Base-by-base conservation (phyloP, 176 grass and related monocot genomes). In the Bonia amplexicaulis region DNA sequence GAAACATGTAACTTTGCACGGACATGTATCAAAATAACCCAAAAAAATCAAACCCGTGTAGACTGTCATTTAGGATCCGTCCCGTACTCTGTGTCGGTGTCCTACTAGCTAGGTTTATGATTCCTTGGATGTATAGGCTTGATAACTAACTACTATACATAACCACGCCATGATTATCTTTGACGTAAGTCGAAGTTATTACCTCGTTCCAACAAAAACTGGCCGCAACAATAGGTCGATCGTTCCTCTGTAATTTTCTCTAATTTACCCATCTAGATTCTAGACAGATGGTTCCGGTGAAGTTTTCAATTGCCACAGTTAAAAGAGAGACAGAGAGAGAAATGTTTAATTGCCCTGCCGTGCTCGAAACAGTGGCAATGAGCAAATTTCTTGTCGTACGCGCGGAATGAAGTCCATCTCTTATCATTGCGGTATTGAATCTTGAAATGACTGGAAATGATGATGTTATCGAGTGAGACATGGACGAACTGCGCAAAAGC, bases 341-440 rank as follows among this genome's bases (percentile, higher is more conserved):
- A 55, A 6, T 7, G 20, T 7, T 13, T 2, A 13, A 29, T 25
- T 5, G 25, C 25, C 60, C 5, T 63, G 12, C 33, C 51, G 9
- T 70, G 35, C 6, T 46, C 6, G 17, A 25, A 37, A 69, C 41
- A 78, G 37, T 22, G 62, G 63, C 16, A 52, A 17, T 27, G 58
- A 86, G n/a, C 16, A 1, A 14, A 3, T 55, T n/a, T 20, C 20
- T 42, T 42, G 69, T 57, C 49, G 66, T 23, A 17, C 33, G 29
- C 45, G 42, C 20, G 14, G 5, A 10, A 40, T 4, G 20, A 60
- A 53, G 71, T 23, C 66, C 67, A 9, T 40, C 9, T 37, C 41
- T 5, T 19, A 82, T 77, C 42, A 70, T 71, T 49, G 48, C 37
- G 47, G 47, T 51, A n/a, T 77, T 78, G 80, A 83, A 64, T 53